Conservation (phyloP, 805 yeast genomes). For the Candida incommunis region DNA sequence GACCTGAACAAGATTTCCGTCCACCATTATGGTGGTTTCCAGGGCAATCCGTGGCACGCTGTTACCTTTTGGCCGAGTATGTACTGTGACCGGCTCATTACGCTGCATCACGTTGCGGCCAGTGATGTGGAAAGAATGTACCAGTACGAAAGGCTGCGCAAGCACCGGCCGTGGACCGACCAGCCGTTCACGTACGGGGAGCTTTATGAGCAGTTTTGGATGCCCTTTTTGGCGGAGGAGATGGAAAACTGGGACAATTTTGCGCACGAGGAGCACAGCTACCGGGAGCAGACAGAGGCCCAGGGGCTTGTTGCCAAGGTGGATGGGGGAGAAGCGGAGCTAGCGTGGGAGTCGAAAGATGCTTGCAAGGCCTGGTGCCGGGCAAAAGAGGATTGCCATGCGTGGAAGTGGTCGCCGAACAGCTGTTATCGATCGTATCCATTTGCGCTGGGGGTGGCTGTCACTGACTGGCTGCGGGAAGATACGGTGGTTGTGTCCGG, state of each 20-base stretch:
- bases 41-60: constrained; percentile 19
- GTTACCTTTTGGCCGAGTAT: constrained; percentile 10
- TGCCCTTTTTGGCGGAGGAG: background rate
- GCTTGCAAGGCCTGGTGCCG: background rate
- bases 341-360: background rate
- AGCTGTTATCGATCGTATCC: background rate
- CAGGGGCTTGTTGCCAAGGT: background rate
- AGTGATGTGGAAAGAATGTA: constrained; percentile 20
- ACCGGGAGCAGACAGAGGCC: background rate
- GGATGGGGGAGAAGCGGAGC: background rate
- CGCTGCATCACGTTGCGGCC: constrained; percentile 23
- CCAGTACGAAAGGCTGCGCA: constrained; percentile 20
- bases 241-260: background rate
- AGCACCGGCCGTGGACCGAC: constrained; percentile 9
- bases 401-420: background rate
- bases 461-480: background rate
- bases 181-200: background rate
- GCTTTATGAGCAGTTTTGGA: constrained; percentile 1
- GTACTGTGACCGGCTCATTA: constrained; percentile 20
- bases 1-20: constrained; percentile 9
- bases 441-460: background rate
- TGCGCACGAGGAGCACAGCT: background rate
- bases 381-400: background rate
- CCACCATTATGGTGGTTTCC: constrained; percentile 14
- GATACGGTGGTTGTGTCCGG: background rate